phyloP scores from a whole-genome alignment of 495 filamentous ascomycete species.

The Friedmanniomyces simplex region DNA sequence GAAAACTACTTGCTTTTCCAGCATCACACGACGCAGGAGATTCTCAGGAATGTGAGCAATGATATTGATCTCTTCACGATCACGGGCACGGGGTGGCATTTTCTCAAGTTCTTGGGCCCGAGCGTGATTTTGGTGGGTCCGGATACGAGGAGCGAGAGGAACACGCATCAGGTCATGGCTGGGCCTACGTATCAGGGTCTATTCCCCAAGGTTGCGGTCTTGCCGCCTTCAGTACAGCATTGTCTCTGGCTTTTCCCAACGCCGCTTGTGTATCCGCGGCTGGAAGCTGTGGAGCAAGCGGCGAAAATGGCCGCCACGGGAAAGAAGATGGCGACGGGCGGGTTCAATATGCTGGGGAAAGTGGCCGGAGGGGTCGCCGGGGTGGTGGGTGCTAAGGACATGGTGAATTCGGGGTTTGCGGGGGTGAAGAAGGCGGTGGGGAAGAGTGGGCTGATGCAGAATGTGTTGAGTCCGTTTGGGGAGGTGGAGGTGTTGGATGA shows the following conservation, averaged over 20 bases:
- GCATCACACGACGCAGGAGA: conserved; percentile 91
- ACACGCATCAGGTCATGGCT: conserved; percentile 82
- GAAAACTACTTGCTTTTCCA: conserved; percentile 99
- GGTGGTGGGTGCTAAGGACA: conserved; percentile 85
- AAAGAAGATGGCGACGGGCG: conserved; percentile 89
- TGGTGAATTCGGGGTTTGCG: conserved; percentile 82
- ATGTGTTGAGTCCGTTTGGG: conserved; percentile 90
- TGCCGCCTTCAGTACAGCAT: conserved; percentile 90
- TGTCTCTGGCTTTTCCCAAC: conserved; percentile 92
- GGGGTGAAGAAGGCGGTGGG: conserved; percentile 93
- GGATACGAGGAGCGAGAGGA: conserved; percentile 85
- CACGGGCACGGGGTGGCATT: conserved; percentile 95
- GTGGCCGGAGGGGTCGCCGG: conserved; percentile 88
- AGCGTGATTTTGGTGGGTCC: conserved; percentile 81
- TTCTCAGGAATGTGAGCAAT: conserved; percentile 72
- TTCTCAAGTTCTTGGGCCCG: conserved; percentile 90
- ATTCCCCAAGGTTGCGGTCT: conserved; percentile 85
- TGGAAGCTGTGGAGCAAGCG: conserved; percentile 82
- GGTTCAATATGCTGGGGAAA: conserved; percentile 90
- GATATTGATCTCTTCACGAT: conserved; percentile 93
- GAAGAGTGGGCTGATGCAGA: conserved; percentile 88
- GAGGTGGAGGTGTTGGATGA: conserved; percentile 93
- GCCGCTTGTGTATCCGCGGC: conserved; percentile 78
- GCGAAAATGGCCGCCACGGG: conserved; percentile 86
- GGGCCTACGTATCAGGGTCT: conserved; percentile 95